A percentile compares a stretch with the other conserved stretches of the same genome.
These are phyloP conservation scores for Neurospora sp. DNA, from an alignment of 495 filamentous ascomycete species.

Conservation along the genomic window DNA sequence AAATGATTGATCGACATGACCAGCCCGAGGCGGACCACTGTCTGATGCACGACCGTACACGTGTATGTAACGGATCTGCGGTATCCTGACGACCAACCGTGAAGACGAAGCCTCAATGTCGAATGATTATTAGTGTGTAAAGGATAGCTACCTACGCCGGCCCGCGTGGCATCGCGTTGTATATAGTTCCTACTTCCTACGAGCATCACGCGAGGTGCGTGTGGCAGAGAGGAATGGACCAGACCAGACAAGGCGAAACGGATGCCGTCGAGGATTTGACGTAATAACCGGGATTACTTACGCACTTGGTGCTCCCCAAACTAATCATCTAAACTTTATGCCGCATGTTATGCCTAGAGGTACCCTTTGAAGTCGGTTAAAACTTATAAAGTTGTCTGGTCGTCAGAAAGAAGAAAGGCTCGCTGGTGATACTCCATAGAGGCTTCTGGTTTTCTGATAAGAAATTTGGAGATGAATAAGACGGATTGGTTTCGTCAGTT, in stretches of 20 bases:
- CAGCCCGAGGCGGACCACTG: background rate
- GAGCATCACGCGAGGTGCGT: background rate
- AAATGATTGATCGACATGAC: background rate
- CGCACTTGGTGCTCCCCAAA: background rate
- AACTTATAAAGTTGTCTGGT: background rate
- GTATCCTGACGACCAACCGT: background rate
- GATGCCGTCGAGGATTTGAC: background rate
- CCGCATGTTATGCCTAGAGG: background rate
- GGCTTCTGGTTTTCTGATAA: background rate
- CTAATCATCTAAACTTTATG: background rate
- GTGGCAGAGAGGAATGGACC: background rate
- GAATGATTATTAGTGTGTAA: background rate
- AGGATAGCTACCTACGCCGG: background rate
- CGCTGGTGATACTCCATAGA: background rate
- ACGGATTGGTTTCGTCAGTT: background rate
- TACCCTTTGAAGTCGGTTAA: background rate
- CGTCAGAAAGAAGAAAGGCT: background rate
- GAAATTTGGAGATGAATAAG: background rate
- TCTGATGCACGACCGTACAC: background rate
- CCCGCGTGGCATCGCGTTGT: background rate
- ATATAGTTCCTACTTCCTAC: background rate
- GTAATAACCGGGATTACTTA: background rate
- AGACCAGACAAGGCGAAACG: background rate
- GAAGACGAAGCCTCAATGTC: background rate
- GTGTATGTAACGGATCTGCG: background rate